Conservation (phyloP, 78 protist genomes). For the Guillardia theta region DNA sequence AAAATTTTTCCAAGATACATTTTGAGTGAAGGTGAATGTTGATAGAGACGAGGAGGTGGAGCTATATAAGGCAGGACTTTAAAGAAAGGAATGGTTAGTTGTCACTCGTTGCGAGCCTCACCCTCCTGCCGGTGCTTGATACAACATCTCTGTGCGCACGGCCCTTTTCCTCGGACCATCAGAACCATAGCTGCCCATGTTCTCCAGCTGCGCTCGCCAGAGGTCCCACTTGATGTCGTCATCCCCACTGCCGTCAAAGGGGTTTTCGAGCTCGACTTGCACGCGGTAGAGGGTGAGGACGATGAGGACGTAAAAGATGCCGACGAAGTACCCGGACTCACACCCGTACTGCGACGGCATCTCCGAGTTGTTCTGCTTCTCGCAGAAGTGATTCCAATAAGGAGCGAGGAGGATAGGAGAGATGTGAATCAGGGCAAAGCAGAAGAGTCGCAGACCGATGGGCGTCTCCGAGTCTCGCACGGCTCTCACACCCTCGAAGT, state of each 20-base stretch:
- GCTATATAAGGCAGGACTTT: too few species aligned
- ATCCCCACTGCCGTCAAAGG: not conserved
- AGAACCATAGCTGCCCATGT: not conserved
- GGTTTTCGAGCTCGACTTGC: constrained; percentile 19
- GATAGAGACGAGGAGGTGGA: too few species aligned
- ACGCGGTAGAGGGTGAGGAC: constrained; percentile 12
- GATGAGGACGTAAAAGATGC: constrained; percentile 21
- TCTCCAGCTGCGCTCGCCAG: constrained; percentile 15
- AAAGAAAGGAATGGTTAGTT: too few species aligned
- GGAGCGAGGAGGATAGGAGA: constrained; percentile 33
- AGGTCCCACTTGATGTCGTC: constrained; percentile 24
- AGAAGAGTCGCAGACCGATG: not conserved
- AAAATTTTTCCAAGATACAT: too few species aligned
- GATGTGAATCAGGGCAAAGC: not conserved
- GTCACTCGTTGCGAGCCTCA: too few species aligned
- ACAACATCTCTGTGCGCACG: too few species aligned
- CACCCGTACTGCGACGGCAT: constrained; percentile 21
- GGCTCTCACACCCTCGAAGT: not conserved
- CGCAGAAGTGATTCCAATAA: constrained; percentile 21
- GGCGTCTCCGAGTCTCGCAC: not conserved
- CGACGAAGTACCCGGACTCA: constrained; percentile 37
- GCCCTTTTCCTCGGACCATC: too few species aligned
- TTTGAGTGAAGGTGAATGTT: too few species aligned
- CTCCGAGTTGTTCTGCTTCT: constrained; percentile 9
- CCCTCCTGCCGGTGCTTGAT: too few species aligned